Base-by-base conservation (phyloP, 1,284 basidiomycete genomes). In the Coriolopsis trogii region DNA sequence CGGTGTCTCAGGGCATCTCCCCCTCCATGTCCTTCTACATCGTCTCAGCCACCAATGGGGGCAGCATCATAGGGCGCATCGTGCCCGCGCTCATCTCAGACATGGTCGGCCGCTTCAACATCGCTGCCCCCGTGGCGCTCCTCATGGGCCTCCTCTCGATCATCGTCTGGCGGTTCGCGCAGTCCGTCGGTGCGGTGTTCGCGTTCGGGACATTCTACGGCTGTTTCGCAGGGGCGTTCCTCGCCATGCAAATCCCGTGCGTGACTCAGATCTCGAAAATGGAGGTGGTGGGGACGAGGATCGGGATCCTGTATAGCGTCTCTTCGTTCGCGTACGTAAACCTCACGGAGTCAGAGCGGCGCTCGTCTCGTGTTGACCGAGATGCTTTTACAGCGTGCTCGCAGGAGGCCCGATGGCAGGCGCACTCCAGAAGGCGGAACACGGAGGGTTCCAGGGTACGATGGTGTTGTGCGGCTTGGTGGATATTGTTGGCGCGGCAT, bases 251-350 rank as follows among this genome's bases (percentile, higher is more conserved):
- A 13, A 58, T 66, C 23, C 65, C 66, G 15, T 67, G 65, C 53
- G 55, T 70, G 61, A 55, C 71, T 36, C 63, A 75, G 65, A 75
- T 63, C 47, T 85, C 50, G 24, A 75, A 83, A 28, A 70, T 77
- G 24, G 60, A 68, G 12, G 75, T 79, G 58, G 78, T 86, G 43
- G 85, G 85, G 6, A 74, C 74, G n/a, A 73, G 82, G 33, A 80
- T 87, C 30, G 85, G 85, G 18, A 70, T 80, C 51, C 58, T 87
- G 41, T 87, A 86, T 58, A 82, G 73, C 23, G 64, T 84, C 9
- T 78, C 84, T 16, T 82, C 85, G 0, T 73, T 86, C 34, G 83
- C 83, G 85, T 87, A 63, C 75, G 85, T 82, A 37, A 26, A 3
- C 18, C 23, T 26, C 26, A 20, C 31, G 15, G 5, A 34, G 31